Base-by-base conservation (phyloP, 1,139 yeast genomes). In the Nakaseomyces glabratus region DNA sequence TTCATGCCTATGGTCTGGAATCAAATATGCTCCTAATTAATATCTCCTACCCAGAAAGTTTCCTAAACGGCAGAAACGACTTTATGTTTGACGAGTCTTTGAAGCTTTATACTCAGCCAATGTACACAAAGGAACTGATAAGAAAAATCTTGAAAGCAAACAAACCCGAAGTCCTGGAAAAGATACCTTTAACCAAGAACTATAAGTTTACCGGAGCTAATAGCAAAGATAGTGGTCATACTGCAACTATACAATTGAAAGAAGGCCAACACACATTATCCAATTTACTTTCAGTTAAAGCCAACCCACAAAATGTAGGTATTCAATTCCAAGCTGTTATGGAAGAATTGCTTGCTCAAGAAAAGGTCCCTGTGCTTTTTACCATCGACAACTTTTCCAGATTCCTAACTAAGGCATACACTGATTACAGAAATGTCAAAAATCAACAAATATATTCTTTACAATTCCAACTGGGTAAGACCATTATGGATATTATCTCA, bases 341-440 rank as follows among this genome's bases (percentile, higher is more conserved):
- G 10, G 60, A 65, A 3, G 84, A 80, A 57, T 60, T 76, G 33
- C 56, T 68, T 20, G 58, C 58, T 28, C 66, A 61, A 36, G 33
- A 38, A 1, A 26, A 36, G 4, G 39, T 65, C 25, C 90, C 94
- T 1, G 79, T 85, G 4, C 62, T 76, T 35, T 63, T 85, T 33
- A 68, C 93, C 5, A 65, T 85, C 32, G 97, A 88, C 54, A 77
- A 82, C 53, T 68, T 85, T 51, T 78, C 85, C 41, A 74, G 77
- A 1, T 60, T 85, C 38, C 60, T 77, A 14, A 71, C 76, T 35
- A 53, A 62, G 25, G 67, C 82, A 8, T 58, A 60, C 35, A 73
- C 95, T 7, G 66, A 61, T 33, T 84, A 86, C 62, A 71, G 73
- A 47, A 70, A 76, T 50, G 60, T 70, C 2, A 65, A 73, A 25